phyloP scores from a whole-genome alignment of 192 early-diverging fungal genomes.

The Ambispora gerdemannii region DNA sequence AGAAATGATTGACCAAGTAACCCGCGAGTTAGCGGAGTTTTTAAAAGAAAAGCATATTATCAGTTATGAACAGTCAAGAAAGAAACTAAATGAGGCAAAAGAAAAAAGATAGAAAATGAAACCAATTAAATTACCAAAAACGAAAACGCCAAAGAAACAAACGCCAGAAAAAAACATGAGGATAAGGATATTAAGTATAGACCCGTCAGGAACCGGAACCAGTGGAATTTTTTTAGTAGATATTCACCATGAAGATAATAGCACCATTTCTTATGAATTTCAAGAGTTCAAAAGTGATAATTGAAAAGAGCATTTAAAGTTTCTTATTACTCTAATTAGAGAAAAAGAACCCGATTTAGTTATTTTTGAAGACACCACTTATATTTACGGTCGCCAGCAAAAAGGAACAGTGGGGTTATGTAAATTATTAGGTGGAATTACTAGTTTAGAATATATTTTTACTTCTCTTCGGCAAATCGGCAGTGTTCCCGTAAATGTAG shows the following conservation, averaged over 20 bases:
- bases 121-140: no score
- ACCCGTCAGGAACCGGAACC: slow-evolving; percentile 13
- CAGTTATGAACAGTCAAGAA: no score
- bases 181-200: slow-evolving; percentile 1
- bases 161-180: slow-evolving; percentile 11
- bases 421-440: slow-evolving; percentile 2
- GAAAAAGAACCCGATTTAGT: not conserved
- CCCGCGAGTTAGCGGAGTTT: no score
- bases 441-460: not conserved
- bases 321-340: not conserved
- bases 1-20: no score
- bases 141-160: no score
- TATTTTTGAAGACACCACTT: slow-evolving; percentile 6
- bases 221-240: slow-evolving; percentile 17
- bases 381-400: slow-evolving; percentile 5
- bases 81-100: no score
- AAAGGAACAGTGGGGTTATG: not conserved
- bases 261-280: not conserved
- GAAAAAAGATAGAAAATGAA: no score
- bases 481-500: slow-evolving; percentile 8
- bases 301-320: slow-evolving; percentile 11
- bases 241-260: not conserved
- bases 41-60: no score
- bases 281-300: slow-evolving; percentile 8
- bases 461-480: not conserved